Conservation (phyloP, 2,329 filamentous ascomycete species). For the Rosellinia necatrix region DNA sequence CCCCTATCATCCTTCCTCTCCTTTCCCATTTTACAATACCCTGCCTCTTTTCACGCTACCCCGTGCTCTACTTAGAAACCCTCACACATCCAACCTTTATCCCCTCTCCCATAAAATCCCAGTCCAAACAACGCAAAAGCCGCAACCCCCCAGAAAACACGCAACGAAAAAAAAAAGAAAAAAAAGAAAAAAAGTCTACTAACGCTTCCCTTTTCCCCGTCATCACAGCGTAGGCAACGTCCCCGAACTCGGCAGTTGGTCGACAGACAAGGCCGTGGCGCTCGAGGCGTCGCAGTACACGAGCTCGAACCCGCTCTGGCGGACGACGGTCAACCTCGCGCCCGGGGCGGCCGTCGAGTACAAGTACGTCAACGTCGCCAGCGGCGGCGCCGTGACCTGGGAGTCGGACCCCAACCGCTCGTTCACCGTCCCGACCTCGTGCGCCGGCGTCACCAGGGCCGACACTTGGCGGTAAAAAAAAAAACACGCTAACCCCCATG, state of each 20-base stretch:
- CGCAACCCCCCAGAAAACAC: not conserved
- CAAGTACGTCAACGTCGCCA: slow-evolving; percentile 58
- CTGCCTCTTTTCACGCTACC: not conserved
- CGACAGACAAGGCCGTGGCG: slow-evolving; percentile 48
- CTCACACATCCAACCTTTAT: not conserved
- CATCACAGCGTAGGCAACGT: slow-evolving; percentile 29
- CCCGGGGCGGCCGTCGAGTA: slow-evolving; percentile 55
- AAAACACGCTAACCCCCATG: too few species aligned
- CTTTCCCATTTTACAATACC: not conserved
- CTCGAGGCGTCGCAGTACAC: slow-evolving; percentile 57
- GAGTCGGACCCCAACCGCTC: slow-evolving; percentile 51
- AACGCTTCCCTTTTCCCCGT: not conserved
- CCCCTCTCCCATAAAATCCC: not conserved
- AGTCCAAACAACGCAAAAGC: not conserved
- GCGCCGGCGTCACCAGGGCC: slow-evolving; percentile 27
- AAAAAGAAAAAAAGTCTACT: too few species aligned
- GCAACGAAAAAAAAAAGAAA: too few species aligned
- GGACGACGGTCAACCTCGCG: slow-evolving; percentile 49
- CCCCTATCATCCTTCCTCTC: not conserved
- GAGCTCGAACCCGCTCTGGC: slow-evolving; percentile 55
- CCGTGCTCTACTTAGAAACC: too few species aligned
- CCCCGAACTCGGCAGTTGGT: slow-evolving; percentile 56
- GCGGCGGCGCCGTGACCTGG: slow-evolving; percentile 55
- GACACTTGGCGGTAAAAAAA: slow-evolving; percentile 36
- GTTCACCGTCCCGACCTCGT: slow-evolving; percentile 36